Percentiles rank a stretch among this genome's conserved stretches.
Evolutionary conservation across 805 yeast species (phyloP).

Genomic region (Pichia nakasei): DNA sequence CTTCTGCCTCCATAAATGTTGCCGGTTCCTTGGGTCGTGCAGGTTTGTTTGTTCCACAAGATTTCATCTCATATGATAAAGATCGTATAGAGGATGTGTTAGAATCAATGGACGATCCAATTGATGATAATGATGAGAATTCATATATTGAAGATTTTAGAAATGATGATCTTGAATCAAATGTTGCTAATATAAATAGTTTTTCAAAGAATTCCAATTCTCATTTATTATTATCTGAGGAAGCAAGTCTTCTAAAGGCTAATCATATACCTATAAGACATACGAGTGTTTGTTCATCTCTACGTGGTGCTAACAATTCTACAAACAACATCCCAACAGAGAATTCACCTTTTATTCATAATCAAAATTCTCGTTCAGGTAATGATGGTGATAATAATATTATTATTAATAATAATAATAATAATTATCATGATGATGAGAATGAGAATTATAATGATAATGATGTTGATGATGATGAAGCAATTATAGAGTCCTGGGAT

Average conservation of each 20-base stretch:
- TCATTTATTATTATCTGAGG: conserved; percentile 17
- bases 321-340: too few species aligned
- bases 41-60: conserved; percentile 44
- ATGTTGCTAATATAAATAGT: neutral
- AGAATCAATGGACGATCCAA: conserved; percentile 14
- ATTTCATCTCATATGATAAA: conserved; percentile 28
- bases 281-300: neutral
- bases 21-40: conserved; percentile 45
- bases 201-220: too few species aligned
- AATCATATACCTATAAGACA: conserved; percentile 22
- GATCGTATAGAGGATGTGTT: conserved; percentile 18
- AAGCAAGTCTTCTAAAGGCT: conserved; percentile 21
- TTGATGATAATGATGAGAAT: neutral
- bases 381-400: too few species aligned
- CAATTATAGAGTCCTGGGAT: conserved; percentile 26
- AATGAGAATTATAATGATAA: conserved; percentile 6
- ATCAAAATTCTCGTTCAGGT: too few species aligned
- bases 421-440: neutral
- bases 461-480: conserved; percentile 14
- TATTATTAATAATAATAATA: conserved; percentile 3
- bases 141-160: neutral
- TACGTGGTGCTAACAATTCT: neutral
- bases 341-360: too few species aligned
- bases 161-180: neutral
- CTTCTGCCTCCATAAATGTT: conserved; percentile 34